phyloP scores from a whole-genome alignment of 306 rosid species.

The Begonia masoniana region DNA sequence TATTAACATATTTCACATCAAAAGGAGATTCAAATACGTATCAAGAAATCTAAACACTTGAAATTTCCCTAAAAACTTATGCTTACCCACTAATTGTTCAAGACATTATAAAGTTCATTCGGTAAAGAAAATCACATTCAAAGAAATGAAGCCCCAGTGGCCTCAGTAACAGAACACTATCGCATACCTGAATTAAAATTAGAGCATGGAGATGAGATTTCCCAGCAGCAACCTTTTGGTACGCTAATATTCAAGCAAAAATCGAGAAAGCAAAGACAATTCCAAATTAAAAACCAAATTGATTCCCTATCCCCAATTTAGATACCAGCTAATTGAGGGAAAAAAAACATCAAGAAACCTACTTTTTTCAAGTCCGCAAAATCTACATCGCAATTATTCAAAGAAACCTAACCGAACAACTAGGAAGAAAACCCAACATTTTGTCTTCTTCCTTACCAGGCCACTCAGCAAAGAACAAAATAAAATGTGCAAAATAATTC shows the following conservation, averaged over 20 bases:
- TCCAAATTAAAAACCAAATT: constrained; percentile 2
- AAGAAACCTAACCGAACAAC: not conserved
- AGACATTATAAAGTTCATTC: no score
- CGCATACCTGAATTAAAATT: constrained; percentile 40
- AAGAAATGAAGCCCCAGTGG: not conserved
- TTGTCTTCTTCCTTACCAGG: not conserved
- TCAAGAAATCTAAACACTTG: not conserved
- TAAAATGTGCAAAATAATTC: no score
- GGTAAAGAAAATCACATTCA: not conserved
- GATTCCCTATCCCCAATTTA: not conserved
- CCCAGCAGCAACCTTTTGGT: constrained; percentile 73
- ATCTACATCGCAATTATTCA: not conserved
- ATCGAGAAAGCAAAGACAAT: not conserved
- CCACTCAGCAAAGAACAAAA: no score
- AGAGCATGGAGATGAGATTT: constrained; percentile 37
- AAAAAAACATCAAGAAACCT: not conserved
- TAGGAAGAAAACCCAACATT: not conserved
- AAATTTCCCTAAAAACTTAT: no score
- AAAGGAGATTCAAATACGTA: not conserved
- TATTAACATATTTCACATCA: not conserved
- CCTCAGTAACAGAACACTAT: not conserved
- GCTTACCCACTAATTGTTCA: no score
- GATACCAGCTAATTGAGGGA: not conserved
- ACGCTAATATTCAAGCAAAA: constrained; percentile 39
- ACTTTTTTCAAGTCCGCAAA: not conserved